Evolutionary conservation across 2,329 filamentous ascomycete species (phyloP).

Genomic region (Aspergillus viridinutans): DNA sequence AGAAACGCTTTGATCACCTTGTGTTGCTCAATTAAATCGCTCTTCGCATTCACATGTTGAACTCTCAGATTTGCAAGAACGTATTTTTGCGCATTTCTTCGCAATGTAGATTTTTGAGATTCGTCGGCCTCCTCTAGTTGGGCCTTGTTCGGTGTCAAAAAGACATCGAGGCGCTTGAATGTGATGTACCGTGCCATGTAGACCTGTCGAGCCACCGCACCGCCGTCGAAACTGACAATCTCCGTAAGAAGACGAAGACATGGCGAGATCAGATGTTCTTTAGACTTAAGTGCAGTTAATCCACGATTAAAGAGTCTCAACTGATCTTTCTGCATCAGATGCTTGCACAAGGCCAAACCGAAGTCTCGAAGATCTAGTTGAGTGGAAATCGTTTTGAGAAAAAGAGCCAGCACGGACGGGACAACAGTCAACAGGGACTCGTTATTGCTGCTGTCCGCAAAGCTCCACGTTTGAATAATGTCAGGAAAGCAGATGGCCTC

Average conservation of each 20-base stretch:
- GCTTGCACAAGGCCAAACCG: constrained; percentile 74
- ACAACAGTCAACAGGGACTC: constrained; percentile 77
- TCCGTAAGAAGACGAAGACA: constrained; percentile 82
- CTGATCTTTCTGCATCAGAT: constrained; percentile 74
- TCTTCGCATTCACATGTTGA: constrained; percentile 71
- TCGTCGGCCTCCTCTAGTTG: constrained; percentile 58
- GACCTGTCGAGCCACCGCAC: constrained; percentile 69
- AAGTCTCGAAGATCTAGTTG: constrained; percentile 70
- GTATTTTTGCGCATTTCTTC: constrained; percentile 78
- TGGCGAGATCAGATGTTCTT: constrained; percentile 84
- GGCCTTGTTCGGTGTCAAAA: constrained; percentile 65
- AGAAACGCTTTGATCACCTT: constrained; percentile 67
- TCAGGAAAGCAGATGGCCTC: constrained; percentile 67
- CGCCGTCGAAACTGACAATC: constrained; percentile 80
- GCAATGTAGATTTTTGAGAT: constrained; percentile 67
- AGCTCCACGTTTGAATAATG: constrained; percentile 83
- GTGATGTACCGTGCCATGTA: constrained; percentile 75
- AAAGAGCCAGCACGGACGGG: constrained; percentile 72
- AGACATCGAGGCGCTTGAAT: constrained; percentile 73
- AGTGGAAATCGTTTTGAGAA: constrained; percentile 72
- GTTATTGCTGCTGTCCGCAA: constrained; percentile 72
- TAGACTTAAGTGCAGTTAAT: constrained; percentile 72
- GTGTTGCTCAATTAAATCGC: constrained; percentile 73
- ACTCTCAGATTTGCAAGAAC: constrained; percentile 74
- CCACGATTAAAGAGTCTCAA: constrained; percentile 75